These are phyloP conservation scores for Candida ovalis DNA, from an alignment of 805 yeast genomes.

Conservation along the genomic window DNA sequence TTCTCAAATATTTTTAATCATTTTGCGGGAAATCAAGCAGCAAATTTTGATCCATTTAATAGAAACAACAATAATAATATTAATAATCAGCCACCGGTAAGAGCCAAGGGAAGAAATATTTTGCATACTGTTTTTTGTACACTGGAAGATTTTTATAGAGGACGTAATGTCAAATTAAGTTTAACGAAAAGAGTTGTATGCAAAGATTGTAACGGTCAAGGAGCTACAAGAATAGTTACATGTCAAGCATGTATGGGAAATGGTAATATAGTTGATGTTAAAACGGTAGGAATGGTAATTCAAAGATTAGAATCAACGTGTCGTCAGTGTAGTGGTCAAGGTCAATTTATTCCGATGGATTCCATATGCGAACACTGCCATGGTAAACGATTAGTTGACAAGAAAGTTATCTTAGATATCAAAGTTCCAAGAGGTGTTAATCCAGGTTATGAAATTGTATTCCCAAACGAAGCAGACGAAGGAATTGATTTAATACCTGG, in stretches of 20 bases:
- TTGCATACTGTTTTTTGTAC: conserved; percentile 50
- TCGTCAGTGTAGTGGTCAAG: conserved; percentile 40
- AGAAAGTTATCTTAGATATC: conserved; percentile 48
- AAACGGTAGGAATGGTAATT: conserved; percentile 41
- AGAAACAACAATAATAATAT: neutral
- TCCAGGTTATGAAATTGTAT: conserved; percentile 47
- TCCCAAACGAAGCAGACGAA: conserved; percentile 65
- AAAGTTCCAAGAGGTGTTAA: conserved; percentile 54
- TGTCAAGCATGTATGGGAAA: conserved; percentile 41
- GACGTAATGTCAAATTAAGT: conserved; percentile 53
- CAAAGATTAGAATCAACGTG: conserved; percentile 44
- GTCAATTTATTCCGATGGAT: conserved; percentile 29
- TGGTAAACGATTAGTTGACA: conserved; percentile 44
- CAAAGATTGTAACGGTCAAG: conserved; percentile 47
- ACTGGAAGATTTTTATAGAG: conserved; percentile 53
- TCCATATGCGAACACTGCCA: conserved; percentile 40
- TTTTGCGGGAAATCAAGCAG: neutral
- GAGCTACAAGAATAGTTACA: conserved; percentile 34
- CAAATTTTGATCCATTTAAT: neutral
- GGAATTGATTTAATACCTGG: conserved; percentile 59
- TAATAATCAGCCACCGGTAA: neutral
- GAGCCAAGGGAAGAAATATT: conserved; percentile 50
- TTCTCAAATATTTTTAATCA: neutral
- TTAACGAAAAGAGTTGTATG: conserved; percentile 51
- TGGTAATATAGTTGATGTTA: conserved; percentile 39